phyloP scores from a whole-genome alignment of 2,329 filamentous ascomycete genomes.

The Colletotrichum navitas region DNA sequence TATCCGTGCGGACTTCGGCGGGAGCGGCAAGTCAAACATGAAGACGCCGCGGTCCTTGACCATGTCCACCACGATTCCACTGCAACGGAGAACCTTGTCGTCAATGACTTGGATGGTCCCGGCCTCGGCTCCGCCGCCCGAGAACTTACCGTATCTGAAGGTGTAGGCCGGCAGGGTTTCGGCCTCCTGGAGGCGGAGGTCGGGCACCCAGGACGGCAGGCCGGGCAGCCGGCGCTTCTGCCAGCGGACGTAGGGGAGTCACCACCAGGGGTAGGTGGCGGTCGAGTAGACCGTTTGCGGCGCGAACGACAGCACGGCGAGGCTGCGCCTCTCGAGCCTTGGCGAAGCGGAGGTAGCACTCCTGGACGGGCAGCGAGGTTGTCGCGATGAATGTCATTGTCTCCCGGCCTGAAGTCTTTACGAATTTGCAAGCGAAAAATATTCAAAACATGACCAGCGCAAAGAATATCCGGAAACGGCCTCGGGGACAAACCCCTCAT shows the following conservation, averaged over 20 bases:
- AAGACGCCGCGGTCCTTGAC: slow-evolving; percentile 9
- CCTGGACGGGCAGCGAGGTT: slow-evolving; percentile 2
- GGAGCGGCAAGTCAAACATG: slow-evolving; percentile 3
- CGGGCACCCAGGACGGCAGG: slow-evolving; percentile 24
- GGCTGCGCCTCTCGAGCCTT: background rate
- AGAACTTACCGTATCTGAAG: slow-evolving; percentile 23
- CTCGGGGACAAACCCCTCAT: too few species aligned
- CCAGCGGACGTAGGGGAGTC: slow-evolving; percentile 7
- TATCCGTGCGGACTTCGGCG: background rate
- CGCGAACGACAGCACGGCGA: slow-evolving; percentile 4
- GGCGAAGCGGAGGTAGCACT: slow-evolving; percentile 18
- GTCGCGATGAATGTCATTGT: too few species aligned
- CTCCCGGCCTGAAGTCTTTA: too few species aligned
- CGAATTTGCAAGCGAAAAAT: too few species aligned
- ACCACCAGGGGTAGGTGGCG: slow-evolving; percentile 7
- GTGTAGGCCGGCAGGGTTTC: slow-evolving; percentile 11
- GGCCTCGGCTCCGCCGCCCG: background rate
- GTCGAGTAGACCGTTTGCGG: slow-evolving; percentile 8
- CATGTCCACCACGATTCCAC: slow-evolving; percentile 16
- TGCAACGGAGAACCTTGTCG: slow-evolving; percentile 7
- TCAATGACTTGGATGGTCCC: background rate
- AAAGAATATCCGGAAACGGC: too few species aligned
- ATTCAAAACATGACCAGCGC: too few species aligned
- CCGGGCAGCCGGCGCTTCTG: slow-evolving; percentile 1
- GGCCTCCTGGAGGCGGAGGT: slow-evolving; percentile 16